Conservation (phyloP, 441 rosid genomes). For the Lepidium campestre region DNA sequence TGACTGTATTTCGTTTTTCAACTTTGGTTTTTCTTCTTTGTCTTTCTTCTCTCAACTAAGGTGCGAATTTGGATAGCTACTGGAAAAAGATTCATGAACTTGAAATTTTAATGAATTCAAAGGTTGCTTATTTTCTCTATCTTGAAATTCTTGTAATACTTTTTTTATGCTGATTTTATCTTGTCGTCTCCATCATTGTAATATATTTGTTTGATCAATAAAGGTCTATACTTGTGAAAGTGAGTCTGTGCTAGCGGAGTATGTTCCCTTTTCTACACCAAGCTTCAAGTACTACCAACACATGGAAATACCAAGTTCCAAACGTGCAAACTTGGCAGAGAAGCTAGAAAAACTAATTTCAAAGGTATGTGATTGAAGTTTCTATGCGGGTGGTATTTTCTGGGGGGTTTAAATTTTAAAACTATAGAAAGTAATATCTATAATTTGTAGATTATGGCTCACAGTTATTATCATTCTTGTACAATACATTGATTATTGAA, state of each 20-base stretch:
- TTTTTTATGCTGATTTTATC: neutral
- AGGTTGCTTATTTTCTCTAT: slow-evolving; percentile 48
- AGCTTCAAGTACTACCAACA: slow-evolving; percentile 49
- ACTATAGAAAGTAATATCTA: neutral
- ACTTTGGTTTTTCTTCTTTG: neutral
- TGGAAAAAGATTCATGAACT: slow-evolving; percentile 58
- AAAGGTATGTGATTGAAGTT: slow-evolving; percentile 38
- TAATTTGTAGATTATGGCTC: neutral
- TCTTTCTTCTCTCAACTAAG: slow-evolving; percentile 30
- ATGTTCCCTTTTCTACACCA: slow-evolving; percentile 57
- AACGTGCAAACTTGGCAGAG: slow-evolving; percentile 21
- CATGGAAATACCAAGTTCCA: slow-evolving; percentile 28
- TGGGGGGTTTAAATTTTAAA: neutral
- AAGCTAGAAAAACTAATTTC: slow-evolving; percentile 33
- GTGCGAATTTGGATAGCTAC: slow-evolving; percentile 32
- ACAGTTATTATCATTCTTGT: neutral
- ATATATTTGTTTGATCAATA: neutral
- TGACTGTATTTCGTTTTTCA: neutral
- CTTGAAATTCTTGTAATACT: neutral
- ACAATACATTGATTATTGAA: neutral
- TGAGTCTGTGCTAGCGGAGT: slow-evolving; percentile 58
- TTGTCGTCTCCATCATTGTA: neutral
- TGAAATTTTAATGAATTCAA: slow-evolving; percentile 73
- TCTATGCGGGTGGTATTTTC: neutral
- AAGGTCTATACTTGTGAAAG: slow-evolving; percentile 74